Evolutionary conservation across 2,329 filamentous ascomycete genomes (phyloP).

Genomic region (Aspergillus ochraceus): DNA sequence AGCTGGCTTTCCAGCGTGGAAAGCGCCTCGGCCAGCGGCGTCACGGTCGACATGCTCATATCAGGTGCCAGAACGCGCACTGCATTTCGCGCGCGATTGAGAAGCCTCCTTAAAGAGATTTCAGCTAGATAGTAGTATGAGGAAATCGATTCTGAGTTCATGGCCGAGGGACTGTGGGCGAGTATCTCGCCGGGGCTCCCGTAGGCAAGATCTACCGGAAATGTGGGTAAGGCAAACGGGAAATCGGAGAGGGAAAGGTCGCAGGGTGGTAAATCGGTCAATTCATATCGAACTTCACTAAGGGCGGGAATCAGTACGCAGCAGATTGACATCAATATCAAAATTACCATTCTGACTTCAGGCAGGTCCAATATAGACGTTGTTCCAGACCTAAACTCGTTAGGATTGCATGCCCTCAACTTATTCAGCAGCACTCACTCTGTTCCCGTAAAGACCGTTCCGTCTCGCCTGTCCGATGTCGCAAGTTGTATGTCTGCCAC

Average conservation of each 20-base stretch:
- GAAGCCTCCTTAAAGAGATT: slow-evolving; percentile 27
- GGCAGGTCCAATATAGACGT: slow-evolving; percentile 27
- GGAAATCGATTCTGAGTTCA: slow-evolving; percentile 20
- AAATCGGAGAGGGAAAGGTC: slow-evolving; percentile 26
- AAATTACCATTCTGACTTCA: slow-evolving; percentile 26
- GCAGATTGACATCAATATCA: background rate
- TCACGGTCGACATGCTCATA: slow-evolving; percentile 16
- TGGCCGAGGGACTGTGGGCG: slow-evolving; percentile 12
- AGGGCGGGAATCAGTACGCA: background rate
- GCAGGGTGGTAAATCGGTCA: slow-evolving; percentile 24
- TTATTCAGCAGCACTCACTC: slow-evolving; percentile 14
- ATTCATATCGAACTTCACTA: slow-evolving; percentile 27
- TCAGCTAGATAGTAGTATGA: slow-evolving; percentile 28
- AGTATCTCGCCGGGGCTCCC: slow-evolving; percentile 11
- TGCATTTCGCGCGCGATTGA: slow-evolving; percentile 33
- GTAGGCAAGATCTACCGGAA: slow-evolving; percentile 17
- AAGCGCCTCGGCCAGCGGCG: slow-evolving; percentile 17
- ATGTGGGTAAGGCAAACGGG: slow-evolving; percentile 25
- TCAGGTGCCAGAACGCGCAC: slow-evolving; percentile 21
- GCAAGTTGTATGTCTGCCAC: slow-evolving; percentile 27
- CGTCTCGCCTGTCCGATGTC: slow-evolving; percentile 20
- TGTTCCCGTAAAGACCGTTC: slow-evolving; percentile 23
- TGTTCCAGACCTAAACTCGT: slow-evolving; percentile 21
- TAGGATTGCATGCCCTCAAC: slow-evolving; percentile 5
- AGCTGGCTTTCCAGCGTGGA: slow-evolving; percentile 23